Base-by-base conservation (phyloP, 1,284 basidiomycete genomes). In the Wolfiporia cocos region DNA sequence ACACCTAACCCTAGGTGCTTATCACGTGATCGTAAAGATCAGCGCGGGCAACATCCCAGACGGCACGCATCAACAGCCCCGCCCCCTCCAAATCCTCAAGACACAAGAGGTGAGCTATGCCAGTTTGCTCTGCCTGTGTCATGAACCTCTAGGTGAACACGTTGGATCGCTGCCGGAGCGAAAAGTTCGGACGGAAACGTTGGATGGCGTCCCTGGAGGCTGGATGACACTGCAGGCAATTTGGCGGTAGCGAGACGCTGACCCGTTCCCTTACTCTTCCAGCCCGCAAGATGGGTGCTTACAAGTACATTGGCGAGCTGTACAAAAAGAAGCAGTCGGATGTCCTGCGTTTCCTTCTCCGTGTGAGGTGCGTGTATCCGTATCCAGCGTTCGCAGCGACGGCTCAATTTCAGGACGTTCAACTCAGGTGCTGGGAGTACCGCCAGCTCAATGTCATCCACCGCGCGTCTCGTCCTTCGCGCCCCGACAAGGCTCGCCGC, bases 401-500 rank as follows among this genome's bases (percentile, higher is more conserved):
- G 14, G 43, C 36, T 26, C 12, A 42, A 28, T 34, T 24, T 23
- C 37, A 46, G n/a, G 28, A 20, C 22, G n/a, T 29, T 39, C 26
- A 14, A 28, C 33, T n/a, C 43, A 92, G 92, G 62, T 98, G 95
- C 84, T 99, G 95, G 95, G 95, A 99, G 67, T 96, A 92, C 75
- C 88, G 93, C 58, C 95, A 99, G 69, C 74, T 99, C 62, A 94
- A 96, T 60, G 92, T 99, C 55, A 92, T 98, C 65, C 94, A 98
- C 79, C 90, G 95, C 53, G 94, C 94, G 44, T 92, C 93, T 52
- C 90, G 95, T 50, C 95, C 95, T 45, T 98, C 95, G 43, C 91
- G 96, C 65, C 96, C 94, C 44, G 95, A 99, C 78, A 99, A 98
- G 81, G 95, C 95, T 54, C 91, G 95, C 68, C 89, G 94, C 57